These are phyloP conservation scores for Collybia mongolica DNA, from an alignment of 768 basidiomycete species.

Conservation along the genomic window DNA sequence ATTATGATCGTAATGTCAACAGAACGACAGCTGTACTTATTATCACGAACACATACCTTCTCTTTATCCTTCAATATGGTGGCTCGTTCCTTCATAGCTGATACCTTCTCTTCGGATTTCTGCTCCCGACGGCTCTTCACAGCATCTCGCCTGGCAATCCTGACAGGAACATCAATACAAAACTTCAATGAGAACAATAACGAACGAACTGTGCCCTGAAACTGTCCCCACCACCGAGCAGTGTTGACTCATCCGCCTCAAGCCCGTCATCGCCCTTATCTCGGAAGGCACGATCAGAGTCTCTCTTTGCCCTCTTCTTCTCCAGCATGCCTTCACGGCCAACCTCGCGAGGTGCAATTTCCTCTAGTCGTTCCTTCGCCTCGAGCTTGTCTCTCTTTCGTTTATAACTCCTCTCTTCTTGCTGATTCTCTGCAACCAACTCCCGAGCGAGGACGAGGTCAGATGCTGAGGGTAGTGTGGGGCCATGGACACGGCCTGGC, in stretches of 20 bases:
- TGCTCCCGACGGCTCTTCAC: conserved; percentile 57
- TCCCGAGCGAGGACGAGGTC: conserved; percentile 75
- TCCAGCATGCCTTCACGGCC: conserved; percentile 86
- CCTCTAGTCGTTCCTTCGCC: conserved; percentile 69
- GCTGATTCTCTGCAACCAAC: conserved; percentile 45
- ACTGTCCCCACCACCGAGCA: conserved; percentile 82
- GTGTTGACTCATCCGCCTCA: conserved; percentile 74
- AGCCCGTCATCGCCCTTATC: conserved; percentile 77
- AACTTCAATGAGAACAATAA: not conserved
- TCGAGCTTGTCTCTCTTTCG: conserved; percentile 69
- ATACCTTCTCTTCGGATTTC: conserved; percentile 46
- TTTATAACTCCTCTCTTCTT: conserved; percentile 52
- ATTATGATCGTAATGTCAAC: not conserved
- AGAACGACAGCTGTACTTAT: too few relatives aligned
- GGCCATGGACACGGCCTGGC: conserved; percentile 54
- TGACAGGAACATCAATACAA: conserved; percentile 25
- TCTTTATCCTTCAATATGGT: conserved; percentile 74
- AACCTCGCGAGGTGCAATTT: conserved; percentile 77
- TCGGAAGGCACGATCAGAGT: conserved; percentile 66
- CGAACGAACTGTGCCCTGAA: conserved; percentile 71
- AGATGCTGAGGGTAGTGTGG: conserved; percentile 64
- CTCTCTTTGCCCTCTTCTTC: conserved; percentile 77
- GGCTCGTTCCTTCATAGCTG: conserved; percentile 58
- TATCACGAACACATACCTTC: conserved; percentile 32
- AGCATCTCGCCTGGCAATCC: conserved; percentile 74